Percentiles rank a stretch among this genome's conserved stretches.
phyloP scores from a whole-genome alignment of 1,284 basidiomycete genomes.

The Heterobasidion irregulare region DNA sequence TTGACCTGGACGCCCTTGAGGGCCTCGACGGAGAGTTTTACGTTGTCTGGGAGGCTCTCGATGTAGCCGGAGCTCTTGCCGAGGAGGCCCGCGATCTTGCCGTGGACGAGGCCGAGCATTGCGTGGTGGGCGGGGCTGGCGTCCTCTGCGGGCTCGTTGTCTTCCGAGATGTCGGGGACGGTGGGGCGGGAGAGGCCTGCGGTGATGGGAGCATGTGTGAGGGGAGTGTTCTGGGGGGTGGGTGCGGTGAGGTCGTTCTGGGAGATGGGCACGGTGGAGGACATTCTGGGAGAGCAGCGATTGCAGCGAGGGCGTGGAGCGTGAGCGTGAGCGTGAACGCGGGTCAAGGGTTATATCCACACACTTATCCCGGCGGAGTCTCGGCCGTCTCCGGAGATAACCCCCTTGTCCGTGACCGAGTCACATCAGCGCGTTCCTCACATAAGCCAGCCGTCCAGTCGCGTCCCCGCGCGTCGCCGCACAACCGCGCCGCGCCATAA shows the following conservation, averaged over 20 bases:
- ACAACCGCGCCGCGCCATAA: too few relatives aligned
- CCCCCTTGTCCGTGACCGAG: too few relatives aligned
- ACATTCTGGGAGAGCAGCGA: conserved; percentile 27
- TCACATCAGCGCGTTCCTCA: too few relatives aligned
- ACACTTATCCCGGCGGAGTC: neutral
- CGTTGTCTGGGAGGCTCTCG: conserved; percentile 76
- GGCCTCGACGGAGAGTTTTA: conserved; percentile 85
- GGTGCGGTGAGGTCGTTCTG: conserved; percentile 50
- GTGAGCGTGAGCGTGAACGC: too few relatives aligned
- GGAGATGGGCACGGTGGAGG: conserved; percentile 37
- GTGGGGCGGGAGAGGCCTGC: conserved; percentile 59
- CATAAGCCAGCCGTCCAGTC: too few relatives aligned
- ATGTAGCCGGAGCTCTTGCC: conserved; percentile 83
- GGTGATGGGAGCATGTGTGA: conserved; percentile 62
- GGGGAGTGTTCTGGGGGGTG: conserved; percentile 78
- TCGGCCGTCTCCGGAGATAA: neutral
- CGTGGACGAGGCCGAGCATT: conserved; percentile 55
- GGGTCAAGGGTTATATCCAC: too few relatives aligned
- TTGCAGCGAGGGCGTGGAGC: neutral
- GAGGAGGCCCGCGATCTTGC: conserved; percentile 58
- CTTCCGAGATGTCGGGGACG: conserved; percentile 63
- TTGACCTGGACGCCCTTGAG: conserved; percentile 93
- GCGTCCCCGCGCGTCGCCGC: too few relatives aligned
- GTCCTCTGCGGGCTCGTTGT: conserved; percentile 49
- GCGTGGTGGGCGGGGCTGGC: conserved; percentile 25